phyloP scores from a whole-genome alignment of 73 alveolate species.

The Paramecium sexaurelia region DNA sequence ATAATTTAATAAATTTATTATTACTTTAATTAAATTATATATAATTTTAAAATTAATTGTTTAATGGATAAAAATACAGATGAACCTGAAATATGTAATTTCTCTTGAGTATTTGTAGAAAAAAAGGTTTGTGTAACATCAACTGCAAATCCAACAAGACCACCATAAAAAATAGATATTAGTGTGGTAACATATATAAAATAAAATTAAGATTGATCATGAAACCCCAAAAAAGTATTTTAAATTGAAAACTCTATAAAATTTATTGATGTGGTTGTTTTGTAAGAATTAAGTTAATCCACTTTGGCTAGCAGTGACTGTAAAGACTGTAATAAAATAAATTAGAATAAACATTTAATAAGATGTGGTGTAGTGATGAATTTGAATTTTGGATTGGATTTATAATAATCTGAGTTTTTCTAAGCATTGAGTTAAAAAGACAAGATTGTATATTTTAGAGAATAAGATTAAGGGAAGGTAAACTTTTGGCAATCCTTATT shows the following conservation, averaged over 20 bases:
- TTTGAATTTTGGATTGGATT: constrained; percentile 22
- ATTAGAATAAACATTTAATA: constrained; percentile 47
- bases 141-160: background rate
- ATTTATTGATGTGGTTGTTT: constrained; percentile 50
- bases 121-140: background rate
- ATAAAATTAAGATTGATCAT: constrained; percentile 23
- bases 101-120: background rate
- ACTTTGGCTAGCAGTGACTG: constrained; percentile 58
- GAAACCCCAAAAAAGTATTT: constrained; percentile 50
- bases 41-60: background rate
- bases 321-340: background rate
- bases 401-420: background rate
- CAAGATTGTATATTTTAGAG: constrained; percentile 45
- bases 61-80: background rate
- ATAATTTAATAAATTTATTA: too few species aligned
- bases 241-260: constrained; percentile 27
- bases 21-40: background rate
- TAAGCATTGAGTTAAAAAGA: background rate
- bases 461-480: constrained; percentile 40
- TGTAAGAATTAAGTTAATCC: constrained; percentile 58
- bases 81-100: background rate
- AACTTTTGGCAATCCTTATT: constrained; percentile 63
- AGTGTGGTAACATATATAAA: background rate
- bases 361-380: constrained; percentile 31
- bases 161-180: background rate